Evolutionary conservation across 257 asterid genomes (phyloP).

Genomic region (Solanum okadae): DNA sequence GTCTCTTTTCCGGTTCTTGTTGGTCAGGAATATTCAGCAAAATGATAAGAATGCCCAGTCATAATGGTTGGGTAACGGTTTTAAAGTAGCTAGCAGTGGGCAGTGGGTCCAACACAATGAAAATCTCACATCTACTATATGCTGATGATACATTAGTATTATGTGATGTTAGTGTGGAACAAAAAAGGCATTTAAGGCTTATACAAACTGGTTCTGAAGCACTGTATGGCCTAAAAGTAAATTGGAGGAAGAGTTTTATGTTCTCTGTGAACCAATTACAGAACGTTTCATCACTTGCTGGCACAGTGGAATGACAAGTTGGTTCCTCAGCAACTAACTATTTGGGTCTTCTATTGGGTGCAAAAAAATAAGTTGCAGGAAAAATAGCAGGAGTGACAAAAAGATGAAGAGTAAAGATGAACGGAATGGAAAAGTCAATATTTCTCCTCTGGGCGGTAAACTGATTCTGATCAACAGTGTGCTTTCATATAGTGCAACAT

Average conservation of each 20-base stretch:
- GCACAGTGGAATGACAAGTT: not conserved
- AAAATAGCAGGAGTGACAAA: not conserved
- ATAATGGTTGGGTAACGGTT: not conserved
- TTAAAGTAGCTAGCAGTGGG: not conserved
- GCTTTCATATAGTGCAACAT: not conserved
- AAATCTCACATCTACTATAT: not conserved
- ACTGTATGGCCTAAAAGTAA: not conserved
- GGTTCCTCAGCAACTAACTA: not conserved
- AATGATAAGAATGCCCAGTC: not conserved
- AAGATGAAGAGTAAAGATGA: not conserved
- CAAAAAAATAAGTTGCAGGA: not conserved
- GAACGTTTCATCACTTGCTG: not conserved
- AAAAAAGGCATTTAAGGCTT: not conserved
- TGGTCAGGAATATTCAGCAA: not conserved
- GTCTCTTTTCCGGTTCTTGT: not conserved
- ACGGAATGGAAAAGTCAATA: not conserved
- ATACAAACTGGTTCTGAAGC: not conserved
- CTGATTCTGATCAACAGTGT: not conserved
- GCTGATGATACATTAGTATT: not conserved
- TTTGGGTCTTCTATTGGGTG: not conserved
- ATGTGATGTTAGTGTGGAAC: not conserved
- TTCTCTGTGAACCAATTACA: not conserved
- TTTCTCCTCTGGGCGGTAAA: not conserved
- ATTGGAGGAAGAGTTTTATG: not conserved
- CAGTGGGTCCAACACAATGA: not conserved